Conservation (phyloP, 192 early-diverging fungal genomes). For the Coemansia erecta region DNA sequence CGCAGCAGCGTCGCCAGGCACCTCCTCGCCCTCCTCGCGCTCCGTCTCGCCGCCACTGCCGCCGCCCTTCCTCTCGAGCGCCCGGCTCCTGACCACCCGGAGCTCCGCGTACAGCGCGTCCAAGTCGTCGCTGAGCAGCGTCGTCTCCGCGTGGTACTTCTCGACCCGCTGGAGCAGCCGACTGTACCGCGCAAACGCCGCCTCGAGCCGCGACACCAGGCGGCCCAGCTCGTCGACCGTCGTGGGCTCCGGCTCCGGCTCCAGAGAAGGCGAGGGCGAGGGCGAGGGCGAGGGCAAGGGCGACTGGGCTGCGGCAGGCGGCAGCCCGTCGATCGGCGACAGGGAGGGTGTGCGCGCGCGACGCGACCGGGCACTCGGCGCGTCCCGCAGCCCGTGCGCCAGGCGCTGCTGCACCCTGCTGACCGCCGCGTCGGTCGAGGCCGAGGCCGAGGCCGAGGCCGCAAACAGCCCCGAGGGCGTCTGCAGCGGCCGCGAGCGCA, state of each 20-base stretch:
- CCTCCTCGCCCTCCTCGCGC: slow-evolving; percentile 49
- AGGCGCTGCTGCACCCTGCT: slow-evolving; percentile 38
- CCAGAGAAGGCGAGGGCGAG: slow-evolving; percentile 14
- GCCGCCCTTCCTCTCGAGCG: neutral
- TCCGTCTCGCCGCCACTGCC: too few relatives aligned
- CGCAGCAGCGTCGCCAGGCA: slow-evolving; percentile 13
- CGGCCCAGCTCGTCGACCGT: slow-evolving; percentile 33
- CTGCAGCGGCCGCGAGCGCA: slow-evolving; percentile 36
- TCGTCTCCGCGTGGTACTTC: slow-evolving; percentile 18
- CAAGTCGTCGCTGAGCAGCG: slow-evolving; percentile 26
- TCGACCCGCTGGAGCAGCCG: slow-evolving; percentile 40
- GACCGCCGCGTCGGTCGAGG: slow-evolving; percentile 34
- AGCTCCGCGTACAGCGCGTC: slow-evolving; percentile 8
- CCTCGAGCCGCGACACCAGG: slow-evolving; percentile 15
- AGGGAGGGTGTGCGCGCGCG: slow-evolving; percentile 39
- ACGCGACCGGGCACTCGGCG: slow-evolving; percentile 11
- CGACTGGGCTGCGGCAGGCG: slow-evolving; percentile 19
- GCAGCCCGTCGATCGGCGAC: slow-evolving; percentile 17
- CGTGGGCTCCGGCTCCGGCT: slow-evolving; percentile 9
- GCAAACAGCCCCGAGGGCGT: slow-evolving; percentile 3
- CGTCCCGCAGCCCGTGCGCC: slow-evolving; percentile 17
- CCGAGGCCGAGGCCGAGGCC: neutral
- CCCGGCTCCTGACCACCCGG: slow-evolving; percentile 1
- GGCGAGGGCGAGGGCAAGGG: too few relatives aligned
- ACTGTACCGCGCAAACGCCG: slow-evolving; percentile 36